Percentiles rank a stretch among this genome's conserved stretches.
Evolutionary conservation across 345 rosid genomes (phyloP).

Genomic region (Eucalyptus sp.): DNA sequence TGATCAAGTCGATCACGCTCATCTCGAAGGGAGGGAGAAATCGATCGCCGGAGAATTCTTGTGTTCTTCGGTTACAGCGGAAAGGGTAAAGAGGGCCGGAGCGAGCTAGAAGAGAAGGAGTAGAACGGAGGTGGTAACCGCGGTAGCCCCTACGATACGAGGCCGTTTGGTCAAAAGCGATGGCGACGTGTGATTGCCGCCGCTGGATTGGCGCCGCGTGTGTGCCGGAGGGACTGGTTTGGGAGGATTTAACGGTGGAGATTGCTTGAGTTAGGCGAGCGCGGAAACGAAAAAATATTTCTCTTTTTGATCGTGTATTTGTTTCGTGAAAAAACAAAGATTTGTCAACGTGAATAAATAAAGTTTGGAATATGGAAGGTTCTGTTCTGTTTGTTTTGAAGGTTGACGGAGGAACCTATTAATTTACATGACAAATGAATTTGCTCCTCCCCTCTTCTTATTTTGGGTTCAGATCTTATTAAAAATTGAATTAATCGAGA

Average conservation of each 20-base stretch:
- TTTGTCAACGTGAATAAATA: neutral
- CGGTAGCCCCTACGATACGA: neutral
- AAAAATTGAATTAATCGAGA: fast-evolving
- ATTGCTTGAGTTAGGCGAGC: neutral
- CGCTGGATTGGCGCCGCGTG: neutral
- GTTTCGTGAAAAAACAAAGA: neutral
- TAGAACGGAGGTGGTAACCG: neutral
- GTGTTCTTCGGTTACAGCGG: neutral
- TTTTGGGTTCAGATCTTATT: fast-evolving
- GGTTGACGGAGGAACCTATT: neutral
- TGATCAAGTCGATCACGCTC: conserved; percentile 48
- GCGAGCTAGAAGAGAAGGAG: neutral
- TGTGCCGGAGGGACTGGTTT: neutral
- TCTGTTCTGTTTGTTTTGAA: neutral
- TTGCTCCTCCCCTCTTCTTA: neutral
- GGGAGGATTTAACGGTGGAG: neutral
- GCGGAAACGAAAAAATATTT: neutral
- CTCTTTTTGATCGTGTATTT: neutral
- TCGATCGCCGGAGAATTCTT: neutral
- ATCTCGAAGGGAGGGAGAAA: neutral
- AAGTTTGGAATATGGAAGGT: neutral
- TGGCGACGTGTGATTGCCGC: neutral
- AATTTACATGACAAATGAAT: neutral
- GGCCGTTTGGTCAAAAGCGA: neutral
- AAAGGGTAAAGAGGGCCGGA: neutral